Evolutionary conservation across 2,329 filamentous ascomycete genomes (phyloP).

Genomic region (Berkeleyomyces basicola): DNA sequence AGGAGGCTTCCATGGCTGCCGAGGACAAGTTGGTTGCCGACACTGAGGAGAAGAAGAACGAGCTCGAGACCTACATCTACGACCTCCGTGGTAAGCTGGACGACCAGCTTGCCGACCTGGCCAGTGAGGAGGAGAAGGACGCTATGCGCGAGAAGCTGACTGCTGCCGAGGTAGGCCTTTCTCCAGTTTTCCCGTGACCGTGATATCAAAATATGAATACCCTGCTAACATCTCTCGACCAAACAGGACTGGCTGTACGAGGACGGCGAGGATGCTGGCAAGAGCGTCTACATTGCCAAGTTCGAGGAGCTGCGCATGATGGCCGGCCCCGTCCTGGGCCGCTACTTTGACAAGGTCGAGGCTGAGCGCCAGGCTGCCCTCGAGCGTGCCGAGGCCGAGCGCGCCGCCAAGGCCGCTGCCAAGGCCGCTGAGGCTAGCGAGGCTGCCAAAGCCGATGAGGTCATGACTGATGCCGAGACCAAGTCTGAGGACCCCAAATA

Average conservation of each 20-base stretch:
- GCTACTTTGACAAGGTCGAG: conserved; percentile 89
- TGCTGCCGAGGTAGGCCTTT: conserved; percentile 57
- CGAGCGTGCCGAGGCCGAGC: conserved; percentile 62
- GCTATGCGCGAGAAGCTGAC: conserved; percentile 74
- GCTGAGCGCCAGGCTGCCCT: conserved; percentile 64
- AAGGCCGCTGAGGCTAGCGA: conserved; percentile 36
- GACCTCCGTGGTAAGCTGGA: conserved; percentile 91
- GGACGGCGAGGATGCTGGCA: conserved; percentile 85
- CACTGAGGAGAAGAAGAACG: conserved; percentile 99
- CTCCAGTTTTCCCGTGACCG: neutral
- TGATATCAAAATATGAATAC: neutral
- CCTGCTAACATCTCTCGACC: neutral
- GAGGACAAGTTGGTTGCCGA: conserved; percentile 97
- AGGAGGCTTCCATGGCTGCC: conserved; percentile 82
- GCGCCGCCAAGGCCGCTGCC: conserved; percentile 49
- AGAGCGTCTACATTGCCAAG: conserved; percentile 87
- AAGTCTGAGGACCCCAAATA: conserved; percentile 28
- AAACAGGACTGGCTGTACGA: conserved; percentile 92
- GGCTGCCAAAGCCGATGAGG: conserved; percentile 41
- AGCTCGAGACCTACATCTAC: conserved; percentile 95
- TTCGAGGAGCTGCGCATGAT: conserved; percentile 87
- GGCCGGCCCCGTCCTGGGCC: conserved; percentile 80
- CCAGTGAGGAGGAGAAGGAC: conserved; percentile 81
- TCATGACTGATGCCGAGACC: conserved; percentile 46
- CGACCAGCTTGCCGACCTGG: conserved; percentile 75